A percentile compares a stretch with the other conserved stretches of the same genome.
These are phyloP conservation scores for Avena sativa DNA, from an alignment of 176 grass and related monocot genomes.

Conservation along the genomic window DNA sequence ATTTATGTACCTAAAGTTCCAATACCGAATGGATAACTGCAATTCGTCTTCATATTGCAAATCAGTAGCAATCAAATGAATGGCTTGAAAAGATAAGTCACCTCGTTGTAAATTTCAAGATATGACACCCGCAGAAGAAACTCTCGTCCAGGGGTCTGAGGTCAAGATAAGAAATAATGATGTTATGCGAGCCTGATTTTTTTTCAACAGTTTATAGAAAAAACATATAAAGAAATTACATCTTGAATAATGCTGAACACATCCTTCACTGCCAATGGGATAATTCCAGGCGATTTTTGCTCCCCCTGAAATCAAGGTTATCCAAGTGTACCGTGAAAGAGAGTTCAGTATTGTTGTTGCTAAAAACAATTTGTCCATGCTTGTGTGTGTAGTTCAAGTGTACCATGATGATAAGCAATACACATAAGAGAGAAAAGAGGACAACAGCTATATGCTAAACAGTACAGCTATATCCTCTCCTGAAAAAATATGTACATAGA, in stretches of 20 bases:
- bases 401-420: neutral
- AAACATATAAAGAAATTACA: slow-evolving; percentile 53
- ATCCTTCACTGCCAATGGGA: slow-evolving; percentile 96
- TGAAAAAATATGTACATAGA: slow-evolving; percentile 30
- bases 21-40: slow-evolving; percentile 12
- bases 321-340: slow-evolving; percentile 14
- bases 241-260: slow-evolving; percentile 99
- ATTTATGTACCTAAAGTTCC: slow-evolving; percentile 26
- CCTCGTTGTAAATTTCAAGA: slow-evolving; percentile 99
- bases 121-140: slow-evolving; percentile 99
- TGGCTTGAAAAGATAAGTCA: slow-evolving; percentile 46
- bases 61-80: slow-evolving; percentile 36
- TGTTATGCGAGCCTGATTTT: slow-evolving; percentile 37
- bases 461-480: slow-evolving; percentile 12
- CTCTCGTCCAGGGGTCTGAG: slow-evolving; percentile 92
- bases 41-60: neutral
- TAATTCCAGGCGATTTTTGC: slow-evolving; percentile 98
- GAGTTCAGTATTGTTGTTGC: slow-evolving; percentile 5
- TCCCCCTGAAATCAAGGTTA: slow-evolving; percentile 70
- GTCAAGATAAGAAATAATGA: slow-evolving; percentile 41
- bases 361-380: neutral
- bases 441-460: slow-evolving; percentile 27
- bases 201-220: slow-evolving; percentile 21
- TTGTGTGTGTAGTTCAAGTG: slow-evolving; percentile 13
- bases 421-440: neutral